Evolutionary conservation across 208 protist species (phyloP).

Genomic region (Trypanosoma vivax): DNA sequence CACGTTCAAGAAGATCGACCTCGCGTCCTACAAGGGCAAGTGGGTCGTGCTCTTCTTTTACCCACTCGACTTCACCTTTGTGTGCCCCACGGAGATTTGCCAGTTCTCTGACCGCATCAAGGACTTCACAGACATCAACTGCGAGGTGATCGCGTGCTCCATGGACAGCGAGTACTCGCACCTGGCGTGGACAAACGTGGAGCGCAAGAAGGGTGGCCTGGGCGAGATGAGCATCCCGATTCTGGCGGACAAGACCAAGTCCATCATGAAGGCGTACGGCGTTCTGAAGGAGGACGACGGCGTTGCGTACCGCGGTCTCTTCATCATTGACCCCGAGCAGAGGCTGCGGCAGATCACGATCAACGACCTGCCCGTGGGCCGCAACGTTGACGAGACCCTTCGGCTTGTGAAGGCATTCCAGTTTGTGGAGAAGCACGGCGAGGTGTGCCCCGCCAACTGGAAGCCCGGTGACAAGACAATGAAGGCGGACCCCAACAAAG

Average conservation of each 20-base stretch:
- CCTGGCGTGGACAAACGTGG: constrained; percentile 92
- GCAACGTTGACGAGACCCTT: constrained; percentile 92
- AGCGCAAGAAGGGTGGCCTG: constrained; percentile 96
- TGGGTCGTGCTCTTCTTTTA: constrained; percentile 97
- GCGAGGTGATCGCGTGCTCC: constrained; percentile 89
- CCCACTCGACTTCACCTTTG: constrained; percentile 96
- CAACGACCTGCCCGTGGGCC: constrained; percentile 95
- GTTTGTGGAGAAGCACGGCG: constrained; percentile 91
- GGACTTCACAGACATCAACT: constrained; percentile 85
- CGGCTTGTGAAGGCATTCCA: constrained; percentile 95
- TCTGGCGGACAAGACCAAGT: constrained; percentile 93
- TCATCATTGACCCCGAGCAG: constrained; percentile 94
- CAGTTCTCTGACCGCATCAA: constrained; percentile 91
- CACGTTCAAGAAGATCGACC: constrained; percentile 33
- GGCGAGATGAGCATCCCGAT: constrained; percentile 95
- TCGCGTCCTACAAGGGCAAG: constrained; percentile 90
- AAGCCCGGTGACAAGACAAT: constrained; percentile 86
- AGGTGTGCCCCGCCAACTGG: constrained; percentile 95
- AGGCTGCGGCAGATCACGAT: constrained; percentile 90
- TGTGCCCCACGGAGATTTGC: constrained; percentile 97
- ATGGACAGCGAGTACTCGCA: constrained; percentile 95
- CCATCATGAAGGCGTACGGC: constrained; percentile 89
- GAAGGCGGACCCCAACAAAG: constrained; percentile 89
- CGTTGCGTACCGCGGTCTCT: constrained; percentile 88
- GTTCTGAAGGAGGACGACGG: constrained; percentile 89